Conservation (phyloP, 768 basidiomycete genomes). For the Boletus rex-veris region DNA sequence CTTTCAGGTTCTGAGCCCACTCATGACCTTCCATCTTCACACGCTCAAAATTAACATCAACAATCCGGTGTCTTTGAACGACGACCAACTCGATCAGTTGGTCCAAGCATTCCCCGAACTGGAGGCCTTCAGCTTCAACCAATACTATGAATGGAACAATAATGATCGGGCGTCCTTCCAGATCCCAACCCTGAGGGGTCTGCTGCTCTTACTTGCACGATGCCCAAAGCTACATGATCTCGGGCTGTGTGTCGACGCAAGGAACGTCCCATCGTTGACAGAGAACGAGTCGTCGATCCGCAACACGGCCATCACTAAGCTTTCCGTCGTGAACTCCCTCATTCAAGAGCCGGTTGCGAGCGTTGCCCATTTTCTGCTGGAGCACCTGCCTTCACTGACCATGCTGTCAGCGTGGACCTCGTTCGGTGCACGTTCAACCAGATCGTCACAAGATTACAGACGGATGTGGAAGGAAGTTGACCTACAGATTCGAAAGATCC, state of each 20-base stretch:
- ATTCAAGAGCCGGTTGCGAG: not conserved
- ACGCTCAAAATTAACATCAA: not conserved
- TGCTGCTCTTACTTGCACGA: constrained; percentile 1
- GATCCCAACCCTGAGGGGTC: constrained; percentile 1
- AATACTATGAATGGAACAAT: not conserved
- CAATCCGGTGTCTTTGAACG: not conserved
- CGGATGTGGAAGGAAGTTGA: not conserved
- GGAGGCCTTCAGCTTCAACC: not conserved
- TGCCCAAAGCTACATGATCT: not conserved
- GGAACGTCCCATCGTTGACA: not conserved
- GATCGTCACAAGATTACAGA: too few species aligned
- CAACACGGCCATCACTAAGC: not conserved
- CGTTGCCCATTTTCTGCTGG: not conserved
- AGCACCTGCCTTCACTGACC: constrained; percentile 1
- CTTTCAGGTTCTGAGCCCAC: constrained; percentile 1
- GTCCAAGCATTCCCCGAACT: constrained; percentile 2
- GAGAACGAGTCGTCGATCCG: not conserved
- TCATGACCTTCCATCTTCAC: not conserved
- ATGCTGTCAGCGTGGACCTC: not conserved
- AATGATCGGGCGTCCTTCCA: not conserved
- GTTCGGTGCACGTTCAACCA: not conserved
- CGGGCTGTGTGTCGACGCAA: constrained; percentile 4
- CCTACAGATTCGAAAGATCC: not conserved
- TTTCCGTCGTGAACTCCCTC: not conserved
- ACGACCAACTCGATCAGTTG: not conserved